Conservation (phyloP, 495 filamentous ascomycete genomes). For the Achaetomiella virescens region DNA sequence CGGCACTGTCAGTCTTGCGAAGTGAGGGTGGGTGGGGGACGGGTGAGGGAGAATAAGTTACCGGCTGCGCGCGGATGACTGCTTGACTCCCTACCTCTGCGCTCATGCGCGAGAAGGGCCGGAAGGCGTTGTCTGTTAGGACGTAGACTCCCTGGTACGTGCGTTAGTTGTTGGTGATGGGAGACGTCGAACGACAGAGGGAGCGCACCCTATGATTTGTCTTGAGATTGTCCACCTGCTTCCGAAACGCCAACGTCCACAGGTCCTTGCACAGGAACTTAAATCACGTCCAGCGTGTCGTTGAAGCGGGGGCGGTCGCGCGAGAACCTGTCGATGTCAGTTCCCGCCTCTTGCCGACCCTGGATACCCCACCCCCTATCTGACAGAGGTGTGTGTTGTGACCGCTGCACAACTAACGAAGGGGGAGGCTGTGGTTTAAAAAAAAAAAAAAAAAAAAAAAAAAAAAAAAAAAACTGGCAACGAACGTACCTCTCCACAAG, state of each 20-base stretch:
- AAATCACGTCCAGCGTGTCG: conserved; percentile 82
- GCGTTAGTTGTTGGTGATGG: not conserved
- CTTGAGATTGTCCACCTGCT: conserved; percentile 97
- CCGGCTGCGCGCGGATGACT: conserved; percentile 69
- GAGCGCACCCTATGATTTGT: conserved; percentile 80
- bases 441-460: not conserved
- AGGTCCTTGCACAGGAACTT: conserved; percentile 98
- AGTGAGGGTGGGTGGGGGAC: conserved; percentile 1
- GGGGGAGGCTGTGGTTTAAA: not conserved
- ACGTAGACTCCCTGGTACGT: conserved; percentile 79
- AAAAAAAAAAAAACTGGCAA: too few species aligned
- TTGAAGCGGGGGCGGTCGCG: conserved; percentile 79
- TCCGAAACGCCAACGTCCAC: conserved; percentile 88
- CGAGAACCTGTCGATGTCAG: conserved; percentile 59
- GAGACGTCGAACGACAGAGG: not conserved
- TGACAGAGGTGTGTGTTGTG: too few species aligned
- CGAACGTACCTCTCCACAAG: conserved; percentile 78
- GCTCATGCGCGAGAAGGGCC: conserved; percentile 82
- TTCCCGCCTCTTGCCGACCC: not conserved
- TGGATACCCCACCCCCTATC: not conserved
- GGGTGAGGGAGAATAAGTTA: conserved; percentile 38
- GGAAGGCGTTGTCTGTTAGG: conserved; percentile 87
- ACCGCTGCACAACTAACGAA: too few species aligned
- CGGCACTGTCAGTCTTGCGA: conserved; percentile 1
- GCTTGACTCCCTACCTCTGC: conserved; percentile 65